Evolutionary conservation across 192 early-diverging fungal species (phyloP).

Genomic region (Coemansia sp.): DNA sequence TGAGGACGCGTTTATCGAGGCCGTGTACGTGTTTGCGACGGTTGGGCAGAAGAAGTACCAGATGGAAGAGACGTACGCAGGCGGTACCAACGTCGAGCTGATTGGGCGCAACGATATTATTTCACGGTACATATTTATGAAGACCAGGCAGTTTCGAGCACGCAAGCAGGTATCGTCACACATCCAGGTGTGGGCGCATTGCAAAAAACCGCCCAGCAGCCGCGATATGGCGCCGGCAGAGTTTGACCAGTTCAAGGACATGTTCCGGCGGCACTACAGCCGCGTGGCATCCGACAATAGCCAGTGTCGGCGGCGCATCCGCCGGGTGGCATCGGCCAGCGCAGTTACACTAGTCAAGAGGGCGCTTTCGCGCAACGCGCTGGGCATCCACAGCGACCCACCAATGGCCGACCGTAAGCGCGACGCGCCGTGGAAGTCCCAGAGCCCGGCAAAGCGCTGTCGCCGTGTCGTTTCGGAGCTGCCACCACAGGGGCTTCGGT

Average conservation of each 20-base stretch:
- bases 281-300: slow-evolving; percentile 16
- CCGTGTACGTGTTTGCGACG: slow-evolving; percentile 25
- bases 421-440: not conserved
- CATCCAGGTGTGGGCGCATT: slow-evolving; percentile 74
- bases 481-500: slow-evolving; percentile 12
- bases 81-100: slow-evolving; percentile 25
- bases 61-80: slow-evolving; percentile 21
- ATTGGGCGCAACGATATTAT: slow-evolving; percentile 70
- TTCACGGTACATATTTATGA: slow-evolving; percentile 66
- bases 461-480: slow-evolving; percentile 43
- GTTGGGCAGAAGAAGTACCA: slow-evolving; percentile 49
- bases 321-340: slow-evolving; percentile 38
- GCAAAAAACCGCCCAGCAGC: slow-evolving; percentile 56
- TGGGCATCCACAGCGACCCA: slow-evolving; percentile 17
- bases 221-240: slow-evolving; percentile 26
- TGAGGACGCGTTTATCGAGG: slow-evolving; percentile 35
- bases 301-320: slow-evolving; percentile 25
- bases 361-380: slow-evolving; percentile 7
- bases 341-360: slow-evolving; percentile 7
- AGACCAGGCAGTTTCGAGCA: slow-evolving; percentile 61
- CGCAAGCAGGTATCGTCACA: slow-evolving; percentile 78
- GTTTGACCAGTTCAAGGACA: slow-evolving; percentile 34
- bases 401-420: slow-evolving; percentile 21
- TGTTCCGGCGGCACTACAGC: slow-evolving; percentile 39
- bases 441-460: slow-evolving; percentile 21